Evolutionary conservation across 257 asterid species (phyloP).

Genomic region (Solanum lycopersicoides): DNA sequence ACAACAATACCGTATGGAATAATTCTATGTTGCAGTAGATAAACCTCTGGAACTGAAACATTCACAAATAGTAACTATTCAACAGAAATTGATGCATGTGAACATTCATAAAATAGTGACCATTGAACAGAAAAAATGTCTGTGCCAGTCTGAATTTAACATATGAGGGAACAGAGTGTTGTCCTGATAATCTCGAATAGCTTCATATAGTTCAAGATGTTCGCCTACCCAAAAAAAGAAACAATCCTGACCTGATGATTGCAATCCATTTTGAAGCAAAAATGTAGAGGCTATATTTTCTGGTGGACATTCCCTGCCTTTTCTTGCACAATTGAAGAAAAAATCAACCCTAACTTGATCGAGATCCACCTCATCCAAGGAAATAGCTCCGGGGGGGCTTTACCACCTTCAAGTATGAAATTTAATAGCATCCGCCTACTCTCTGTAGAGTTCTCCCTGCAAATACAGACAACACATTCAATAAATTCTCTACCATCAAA

Average conservation of each 20-base stretch:
- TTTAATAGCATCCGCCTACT: too few relatives aligned
- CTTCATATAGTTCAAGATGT: constrained; percentile 89
- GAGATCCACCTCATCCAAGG: constrained; percentile 94
- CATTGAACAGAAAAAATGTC: neutral
- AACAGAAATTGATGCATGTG: neutral
- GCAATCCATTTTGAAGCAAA: neutral
- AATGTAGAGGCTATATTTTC: neutral
- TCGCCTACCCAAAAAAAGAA: constrained; percentile 34
- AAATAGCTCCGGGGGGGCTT: constrained; percentile 31
- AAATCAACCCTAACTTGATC: constrained; percentile 93
- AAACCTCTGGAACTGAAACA: neutral
- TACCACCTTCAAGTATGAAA: too few relatives aligned
- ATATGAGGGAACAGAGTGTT: constrained; percentile 67
- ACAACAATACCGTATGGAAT: neutral
- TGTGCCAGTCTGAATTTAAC: constrained; percentile 32
- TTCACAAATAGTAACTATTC: neutral
- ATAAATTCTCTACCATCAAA: neutral
- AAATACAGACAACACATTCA: neutral
- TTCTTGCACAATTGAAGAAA: constrained; percentile 78
- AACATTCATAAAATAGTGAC: neutral
- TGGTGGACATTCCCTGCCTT: constrained; percentile 35
- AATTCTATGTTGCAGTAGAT: neutral
- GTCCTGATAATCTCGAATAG: constrained; percentile 87
- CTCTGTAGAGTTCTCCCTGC: constrained; percentile 59
- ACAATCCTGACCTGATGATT: neutral